phyloP scores from a whole-genome alignment of 83 land plant genomes.

The Isoetes engelmannii region DNA sequence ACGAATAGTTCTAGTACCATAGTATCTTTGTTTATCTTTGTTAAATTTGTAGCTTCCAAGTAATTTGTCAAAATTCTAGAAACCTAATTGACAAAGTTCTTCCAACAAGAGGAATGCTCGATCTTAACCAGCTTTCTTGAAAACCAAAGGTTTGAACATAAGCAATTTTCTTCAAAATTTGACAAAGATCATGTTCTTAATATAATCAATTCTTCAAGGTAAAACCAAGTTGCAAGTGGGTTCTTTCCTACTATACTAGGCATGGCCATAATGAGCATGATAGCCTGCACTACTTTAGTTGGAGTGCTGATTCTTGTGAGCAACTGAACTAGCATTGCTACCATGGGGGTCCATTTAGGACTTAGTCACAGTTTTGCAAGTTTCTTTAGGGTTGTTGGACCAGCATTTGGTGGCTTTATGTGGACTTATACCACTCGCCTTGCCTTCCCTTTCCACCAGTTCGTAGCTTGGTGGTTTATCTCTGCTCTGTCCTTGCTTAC shows the following conservation, averaged over 20 bases:
- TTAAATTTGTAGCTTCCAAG: too few relatives aligned
- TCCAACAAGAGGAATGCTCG: too few relatives aligned
- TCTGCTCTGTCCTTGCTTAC: slow-evolving; percentile 17
- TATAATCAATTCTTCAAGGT: slow-evolving; percentile 6
- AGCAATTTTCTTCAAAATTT: too few relatives aligned
- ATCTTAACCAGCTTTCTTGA: too few relatives aligned
- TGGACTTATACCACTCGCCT: slow-evolving; percentile 23
- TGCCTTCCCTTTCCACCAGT: slow-evolving; percentile 23
- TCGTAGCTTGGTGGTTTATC: slow-evolving; percentile 26
- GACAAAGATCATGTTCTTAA: slow-evolving; percentile 19
- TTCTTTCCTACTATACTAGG: slow-evolving; percentile 8
- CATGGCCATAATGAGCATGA: slow-evolving; percentile 24
- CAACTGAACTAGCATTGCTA: slow-evolving; percentile 25
- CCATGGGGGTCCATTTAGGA: slow-evolving; percentile 32
- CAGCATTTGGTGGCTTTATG: slow-evolving; percentile 23
- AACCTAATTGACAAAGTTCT: too few relatives aligned
- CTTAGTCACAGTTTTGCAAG: slow-evolving; percentile 31
- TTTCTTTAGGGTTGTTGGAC: slow-evolving; percentile 30
- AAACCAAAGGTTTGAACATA: too few relatives aligned
- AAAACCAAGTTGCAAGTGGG: slow-evolving; percentile 17
- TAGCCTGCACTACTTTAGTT: slow-evolving; percentile 30
- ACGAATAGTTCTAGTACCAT: too few relatives aligned
- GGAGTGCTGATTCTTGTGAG: slow-evolving; percentile 33
- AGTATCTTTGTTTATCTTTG: too few relatives aligned
- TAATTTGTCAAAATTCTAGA: too few relatives aligned